A percentile compares a stretch with the other conserved stretches of the same genome.
Evolutionary conservation across 2,329 filamentous ascomycete genomes (phyloP).

Genomic region (Talaromyces piceae): DNA sequence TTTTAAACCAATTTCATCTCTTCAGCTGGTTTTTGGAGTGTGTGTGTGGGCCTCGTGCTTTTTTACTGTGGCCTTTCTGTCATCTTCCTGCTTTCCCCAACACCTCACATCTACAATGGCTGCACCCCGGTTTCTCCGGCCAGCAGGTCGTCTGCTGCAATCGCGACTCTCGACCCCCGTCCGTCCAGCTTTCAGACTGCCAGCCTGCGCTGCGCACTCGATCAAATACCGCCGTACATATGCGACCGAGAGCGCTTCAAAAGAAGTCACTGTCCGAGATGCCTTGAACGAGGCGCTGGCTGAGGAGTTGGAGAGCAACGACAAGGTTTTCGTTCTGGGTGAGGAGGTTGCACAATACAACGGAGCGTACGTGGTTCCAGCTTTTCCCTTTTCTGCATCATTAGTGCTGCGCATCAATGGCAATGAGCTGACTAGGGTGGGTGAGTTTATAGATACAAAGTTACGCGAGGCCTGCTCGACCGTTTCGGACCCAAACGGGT

Average conservation of each 20-base stretch:
- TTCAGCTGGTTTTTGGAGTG: slow-evolving; percentile 9
- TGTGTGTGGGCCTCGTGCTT: slow-evolving; percentile 3
- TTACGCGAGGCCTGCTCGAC: slow-evolving; percentile 95
- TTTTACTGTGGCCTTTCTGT: slow-evolving; percentile 39
- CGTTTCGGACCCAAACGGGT: slow-evolving; percentile 95
- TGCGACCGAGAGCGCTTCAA: slow-evolving; percentile 56
- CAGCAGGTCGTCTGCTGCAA: slow-evolving; percentile 52
- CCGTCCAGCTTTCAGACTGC: slow-evolving; percentile 48
- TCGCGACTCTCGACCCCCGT: slow-evolving; percentile 42
- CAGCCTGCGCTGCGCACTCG: slow-evolving; percentile 38
- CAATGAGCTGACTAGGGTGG: slow-evolving; percentile 30
- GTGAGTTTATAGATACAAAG: slow-evolving; percentile 66
- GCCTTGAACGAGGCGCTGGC: slow-evolving; percentile 96
- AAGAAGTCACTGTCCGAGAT: slow-evolving; percentile 95
- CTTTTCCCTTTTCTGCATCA: neutral
- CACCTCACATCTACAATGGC: slow-evolving; percentile 47
- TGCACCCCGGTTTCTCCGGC: slow-evolving; percentile 55
- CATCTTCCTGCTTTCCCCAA: slow-evolving; percentile 48
- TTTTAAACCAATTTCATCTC: slow-evolving; percentile 6
- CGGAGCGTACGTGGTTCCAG: slow-evolving; percentile 58
- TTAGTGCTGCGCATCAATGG: neutral
- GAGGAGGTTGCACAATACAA: slow-evolving; percentile 99
- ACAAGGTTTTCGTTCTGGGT: slow-evolving; percentile 91
- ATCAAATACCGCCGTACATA: slow-evolving; percentile 47
- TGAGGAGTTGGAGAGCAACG: slow-evolving; percentile 90